Percentiles rank a stretch among this genome's conserved stretches.
phyloP scores from a whole-genome alignment of 1,139 yeast species.

The Meyerozyma guilliermondii region DNA sequence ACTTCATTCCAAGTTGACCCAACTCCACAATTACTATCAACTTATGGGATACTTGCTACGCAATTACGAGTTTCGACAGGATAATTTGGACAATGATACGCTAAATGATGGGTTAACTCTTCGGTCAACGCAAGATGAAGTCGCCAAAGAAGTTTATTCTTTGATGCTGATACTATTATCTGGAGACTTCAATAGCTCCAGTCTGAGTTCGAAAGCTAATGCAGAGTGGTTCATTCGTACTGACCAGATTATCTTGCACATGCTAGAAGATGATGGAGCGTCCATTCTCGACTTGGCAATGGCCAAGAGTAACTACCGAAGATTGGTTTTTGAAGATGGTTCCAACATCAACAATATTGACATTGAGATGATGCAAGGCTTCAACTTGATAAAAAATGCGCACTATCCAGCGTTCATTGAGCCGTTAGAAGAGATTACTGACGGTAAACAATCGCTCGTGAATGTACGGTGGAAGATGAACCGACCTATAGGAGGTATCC shows the following conservation, averaged over 20 bases:
- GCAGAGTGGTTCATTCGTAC: constrained; percentile 62
- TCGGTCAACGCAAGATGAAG: constrained; percentile 22
- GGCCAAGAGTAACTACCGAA: constrained; percentile 35
- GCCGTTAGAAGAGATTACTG: constrained; percentile 17
- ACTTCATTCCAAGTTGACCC: constrained; percentile 22
- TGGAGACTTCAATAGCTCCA: constrained; percentile 20
- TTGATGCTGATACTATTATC: constrained; percentile 36
- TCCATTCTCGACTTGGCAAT: constrained; percentile 40
- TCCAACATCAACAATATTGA: constrained; percentile 36
- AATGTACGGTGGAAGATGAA: constrained; percentile 59
- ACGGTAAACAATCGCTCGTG: constrained; percentile 24
- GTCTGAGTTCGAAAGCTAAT: constrained; percentile 12
- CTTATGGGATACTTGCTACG: constrained; percentile 19
- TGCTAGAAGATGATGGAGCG: constrained; percentile 39
- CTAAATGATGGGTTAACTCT: constrained; percentile 32
- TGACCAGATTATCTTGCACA: constrained; percentile 38
- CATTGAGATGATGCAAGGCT: constrained; percentile 43
- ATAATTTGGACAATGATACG: constrained; percentile 28
- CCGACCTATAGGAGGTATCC: constrained; percentile 64
- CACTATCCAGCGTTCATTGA: constrained; percentile 32
- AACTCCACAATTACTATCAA: constrained; percentile 24
- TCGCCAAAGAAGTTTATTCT: constrained; percentile 31
- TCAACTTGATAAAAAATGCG: constrained; percentile 30
- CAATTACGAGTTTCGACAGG: constrained; percentile 36
- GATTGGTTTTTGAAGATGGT: constrained; percentile 46